Evolutionary conservation across 2,329 filamentous ascomycete genomes (phyloP).

Genomic region (Cladosporium sp.): DNA sequence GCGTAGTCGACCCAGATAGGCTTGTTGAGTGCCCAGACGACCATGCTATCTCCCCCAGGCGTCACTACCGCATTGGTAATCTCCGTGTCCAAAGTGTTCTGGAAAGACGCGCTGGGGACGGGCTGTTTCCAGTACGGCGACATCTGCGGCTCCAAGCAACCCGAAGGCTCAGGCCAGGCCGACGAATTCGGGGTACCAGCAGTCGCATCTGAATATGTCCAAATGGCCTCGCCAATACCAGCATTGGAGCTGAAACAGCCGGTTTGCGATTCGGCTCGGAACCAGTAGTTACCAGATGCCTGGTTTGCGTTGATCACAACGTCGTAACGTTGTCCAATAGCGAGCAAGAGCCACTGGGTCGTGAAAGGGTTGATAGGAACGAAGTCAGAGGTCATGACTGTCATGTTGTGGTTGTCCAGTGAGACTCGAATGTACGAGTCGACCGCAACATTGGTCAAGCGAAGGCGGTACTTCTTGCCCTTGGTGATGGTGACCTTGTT

Average conservation of each 20-base stretch:
- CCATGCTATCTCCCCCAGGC: slow-evolving; percentile 36
- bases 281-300: slow-evolving; percentile 42
- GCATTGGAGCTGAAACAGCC: slow-evolving; percentile 34
- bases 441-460: slow-evolving; percentile 44
- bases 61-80: slow-evolving; percentile 28
- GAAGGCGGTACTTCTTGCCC: slow-evolving; percentile 41
- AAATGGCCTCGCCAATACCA: slow-evolving; percentile 33
- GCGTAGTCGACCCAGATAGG: slow-evolving; percentile 35
- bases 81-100: slow-evolving; percentile 31
- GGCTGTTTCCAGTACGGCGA: slow-evolving; percentile 30
- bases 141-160: slow-evolving; percentile 29
- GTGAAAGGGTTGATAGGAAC: slow-evolving; percentile 33
- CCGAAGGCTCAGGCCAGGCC: slow-evolving; percentile 23
- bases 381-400: slow-evolving; percentile 37
- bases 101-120: slow-evolving; percentile 34
- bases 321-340: slow-evolving; percentile 45
- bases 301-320: slow-evolving; percentile 45
- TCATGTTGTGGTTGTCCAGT: slow-evolving; percentile 32
- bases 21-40: slow-evolving; percentile 32
- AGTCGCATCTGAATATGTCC: slow-evolving; percentile 29
- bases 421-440: slow-evolving; percentile 41
- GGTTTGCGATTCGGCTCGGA: slow-evolving; percentile 37
- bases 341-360: slow-evolving; percentile 33
- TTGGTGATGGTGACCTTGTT: slow-evolving; percentile 20
- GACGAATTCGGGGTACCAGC: slow-evolving; percentile 21